Conservation (phyloP, 805 yeast species). For the Pichia scutulata region DNA sequence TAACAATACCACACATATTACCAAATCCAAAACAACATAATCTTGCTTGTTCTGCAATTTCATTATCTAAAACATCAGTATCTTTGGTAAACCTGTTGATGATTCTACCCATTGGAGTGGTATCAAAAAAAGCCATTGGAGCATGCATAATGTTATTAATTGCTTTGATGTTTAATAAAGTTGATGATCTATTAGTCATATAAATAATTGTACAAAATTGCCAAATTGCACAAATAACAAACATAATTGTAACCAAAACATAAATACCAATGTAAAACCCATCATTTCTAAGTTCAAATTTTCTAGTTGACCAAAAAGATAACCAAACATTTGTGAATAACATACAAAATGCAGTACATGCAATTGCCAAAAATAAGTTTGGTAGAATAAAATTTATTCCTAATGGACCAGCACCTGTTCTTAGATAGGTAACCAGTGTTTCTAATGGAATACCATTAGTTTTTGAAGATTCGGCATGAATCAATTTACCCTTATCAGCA, state of each 20-base stretch:
- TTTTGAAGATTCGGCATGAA: slow-evolving; percentile 26
- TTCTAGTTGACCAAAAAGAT: slow-evolving; percentile 65
- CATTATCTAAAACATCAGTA: slow-evolving; percentile 76
- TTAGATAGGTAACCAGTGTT: slow-evolving; percentile 44
- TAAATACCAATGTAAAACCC: slow-evolving; percentile 67
- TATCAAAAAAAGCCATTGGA: slow-evolving; percentile 78
- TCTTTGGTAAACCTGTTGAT: slow-evolving; percentile 83
- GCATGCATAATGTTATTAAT: slow-evolving; percentile 56
- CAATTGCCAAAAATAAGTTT: slow-evolving; percentile 13
- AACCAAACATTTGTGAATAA: slow-evolving; percentile 69
- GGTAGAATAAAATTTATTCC: slow-evolving; percentile 26
- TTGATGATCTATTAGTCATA: slow-evolving; percentile 47
- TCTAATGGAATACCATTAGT: slow-evolving; percentile 33
- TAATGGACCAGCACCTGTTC: slow-evolving; percentile 47
- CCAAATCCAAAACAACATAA: slow-evolving; percentile 47
- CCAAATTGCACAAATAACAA: slow-evolving; percentile 36
- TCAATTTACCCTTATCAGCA: slow-evolving; percentile 25
- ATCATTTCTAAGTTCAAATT: slow-evolving; percentile 36
- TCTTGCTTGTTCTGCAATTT: slow-evolving; percentile 63
- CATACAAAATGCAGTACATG: slow-evolving; percentile 40
- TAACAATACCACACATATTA: slow-evolving; percentile 24
- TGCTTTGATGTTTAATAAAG: slow-evolving; percentile 52
- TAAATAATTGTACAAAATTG: slow-evolving; percentile 42
- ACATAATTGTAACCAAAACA: slow-evolving; percentile 47
- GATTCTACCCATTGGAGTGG: slow-evolving; percentile 83